phyloP scores from a whole-genome alignment of 1,284 basidiomycete genomes.

The Laetiporus sulphureus region DNA sequence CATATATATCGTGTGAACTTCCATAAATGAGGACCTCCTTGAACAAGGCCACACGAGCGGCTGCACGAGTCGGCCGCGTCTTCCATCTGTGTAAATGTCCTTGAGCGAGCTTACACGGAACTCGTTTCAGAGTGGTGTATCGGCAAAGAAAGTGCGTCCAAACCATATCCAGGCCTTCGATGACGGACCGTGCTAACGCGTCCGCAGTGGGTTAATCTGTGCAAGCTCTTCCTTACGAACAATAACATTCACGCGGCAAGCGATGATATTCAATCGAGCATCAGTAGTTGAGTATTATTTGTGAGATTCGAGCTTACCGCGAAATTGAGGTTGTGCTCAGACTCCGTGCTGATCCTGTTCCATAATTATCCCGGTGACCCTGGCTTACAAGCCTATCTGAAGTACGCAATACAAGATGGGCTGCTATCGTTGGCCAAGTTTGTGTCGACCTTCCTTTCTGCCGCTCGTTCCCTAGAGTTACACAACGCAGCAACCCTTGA shows the following conservation, averaged over 20 bases:
- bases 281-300: constrained; percentile 30
- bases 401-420: constrained; percentile 46
- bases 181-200: no score
- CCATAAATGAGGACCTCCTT: no score
- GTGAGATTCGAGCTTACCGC: no score
- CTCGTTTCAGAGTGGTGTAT: constrained; percentile 61
- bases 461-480: constrained; percentile 38
- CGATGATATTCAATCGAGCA: constrained; percentile 26
- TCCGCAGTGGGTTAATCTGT: constrained; percentile 56
- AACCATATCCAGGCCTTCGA: background rate
- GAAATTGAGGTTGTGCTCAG: constrained; percentile 36
- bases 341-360: constrained; percentile 61
- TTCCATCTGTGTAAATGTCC: constrained; percentile 47
- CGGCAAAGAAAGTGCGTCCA: constrained; percentile 46
- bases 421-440: constrained; percentile 52
- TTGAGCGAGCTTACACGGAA: constrained; percentile 61
- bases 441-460: constrained; percentile 45
- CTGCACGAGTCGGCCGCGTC: no score
- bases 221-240: constrained; percentile 51
- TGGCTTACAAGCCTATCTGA: constrained; percentile 55
- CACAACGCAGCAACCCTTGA: constrained; percentile 60
- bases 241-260: constrained; percentile 21
- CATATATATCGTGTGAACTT: no score
- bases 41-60: no score
- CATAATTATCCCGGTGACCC: constrained; percentile 59